Evolutionary conservation across 2,329 filamentous ascomycete genomes (phyloP).

Genomic region (Calonectria pauciramosa): DNA sequence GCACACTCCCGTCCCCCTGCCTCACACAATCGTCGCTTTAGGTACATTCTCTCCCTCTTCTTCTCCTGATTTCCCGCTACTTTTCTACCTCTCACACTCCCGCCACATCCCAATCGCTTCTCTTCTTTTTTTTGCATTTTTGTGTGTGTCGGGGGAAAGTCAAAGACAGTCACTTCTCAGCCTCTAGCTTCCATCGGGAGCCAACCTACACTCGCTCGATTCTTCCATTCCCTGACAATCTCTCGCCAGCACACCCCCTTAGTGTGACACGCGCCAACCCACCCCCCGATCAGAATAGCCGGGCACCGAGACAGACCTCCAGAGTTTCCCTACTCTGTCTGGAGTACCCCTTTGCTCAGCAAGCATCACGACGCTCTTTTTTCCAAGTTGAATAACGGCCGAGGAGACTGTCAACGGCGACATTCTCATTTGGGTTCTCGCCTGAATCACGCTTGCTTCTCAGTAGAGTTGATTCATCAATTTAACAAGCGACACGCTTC

Average conservation of each 20-base stretch:
- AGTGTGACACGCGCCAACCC: slow-evolving; percentile 33
- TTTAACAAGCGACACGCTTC: slow-evolving; percentile 19
- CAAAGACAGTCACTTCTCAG: slow-evolving; percentile 28
- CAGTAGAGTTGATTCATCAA: slow-evolving; percentile 32
- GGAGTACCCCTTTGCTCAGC: slow-evolving; percentile 41
- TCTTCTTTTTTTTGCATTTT: slow-evolving; percentile 5
- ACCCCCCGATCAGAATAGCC: slow-evolving; percentile 38
- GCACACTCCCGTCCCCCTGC: slow-evolving; percentile 38
- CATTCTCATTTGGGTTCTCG: slow-evolving; percentile 14
- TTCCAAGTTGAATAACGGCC: slow-evolving; percentile 33
- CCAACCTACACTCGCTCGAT: slow-evolving; percentile 24
- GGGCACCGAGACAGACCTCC: slow-evolving; percentile 46
- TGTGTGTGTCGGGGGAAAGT: slow-evolving; percentile 21
- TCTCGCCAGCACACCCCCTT: slow-evolving; percentile 31
- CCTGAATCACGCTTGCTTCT: slow-evolving; percentile 33
- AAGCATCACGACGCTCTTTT: slow-evolving; percentile 46
- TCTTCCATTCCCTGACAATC: slow-evolving; percentile 35
- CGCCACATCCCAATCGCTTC: slow-evolving; percentile 14
- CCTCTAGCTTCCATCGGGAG: slow-evolving; percentile 3
- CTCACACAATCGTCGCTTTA: slow-evolving; percentile 28
- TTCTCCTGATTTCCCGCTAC: slow-evolving; percentile 29
- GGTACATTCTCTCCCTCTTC: slow-evolving; percentile 22
- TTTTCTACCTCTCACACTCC: slow-evolving; percentile 16
- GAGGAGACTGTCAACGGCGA: slow-evolving; percentile 31
- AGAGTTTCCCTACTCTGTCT: slow-evolving; percentile 42